Base-by-base conservation (phyloP, 441 rosid genomes). In the Pelargonium australe region DNA sequence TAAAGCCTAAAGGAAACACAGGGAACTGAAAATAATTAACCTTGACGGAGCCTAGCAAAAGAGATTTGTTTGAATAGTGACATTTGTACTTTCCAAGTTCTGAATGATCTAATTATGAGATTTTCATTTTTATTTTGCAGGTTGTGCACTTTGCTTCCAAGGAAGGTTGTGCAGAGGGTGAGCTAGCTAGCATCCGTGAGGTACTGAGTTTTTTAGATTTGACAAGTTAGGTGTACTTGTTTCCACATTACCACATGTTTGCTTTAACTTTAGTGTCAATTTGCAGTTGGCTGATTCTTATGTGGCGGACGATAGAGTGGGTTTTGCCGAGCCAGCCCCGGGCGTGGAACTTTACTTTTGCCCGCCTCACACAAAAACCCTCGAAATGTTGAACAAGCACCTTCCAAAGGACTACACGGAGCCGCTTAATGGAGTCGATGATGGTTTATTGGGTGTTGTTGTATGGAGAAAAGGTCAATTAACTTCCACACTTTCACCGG, bases 391-490 rank as follows among this genome's bases (percentile, higher is more conserved):
- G 58, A 61, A 68, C 78, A 86, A 84, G 77, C 80, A 85, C 85
- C 84, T 90, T 4, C 82, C 91, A 0, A 81, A 78, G 76, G 89
- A 85, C 75, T 89, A 89, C 73, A 73, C 77, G 16, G 84, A 87
- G 63, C 76, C 80, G 60, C 71, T 85, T 72, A 79, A 80, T 66
- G 81, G 60, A 14, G 23, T 53, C n/a, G 88, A 86, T 71, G 73
- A 83, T 72, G 95, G 97, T 78, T 85, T 93, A 74, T 84, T 93
- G 70, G 97, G 98, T 75, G 89, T 89, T 80, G 82, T 93, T 83
- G 89, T 93, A 77, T 93, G 97, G 97, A 86, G 96, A 83, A 89
- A 90, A 85, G 73, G 88, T 70, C 88, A 85, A 68, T 74, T 80
- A 73, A 74, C 80, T 28, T 72, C 86, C 41, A 61, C 92, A 66